Evolutionary conservation across 2,329 filamentous ascomycete species (phyloP), one percentile per base, ranked within the genome.

Genomic region (Clathrospora elynae): DNA sequence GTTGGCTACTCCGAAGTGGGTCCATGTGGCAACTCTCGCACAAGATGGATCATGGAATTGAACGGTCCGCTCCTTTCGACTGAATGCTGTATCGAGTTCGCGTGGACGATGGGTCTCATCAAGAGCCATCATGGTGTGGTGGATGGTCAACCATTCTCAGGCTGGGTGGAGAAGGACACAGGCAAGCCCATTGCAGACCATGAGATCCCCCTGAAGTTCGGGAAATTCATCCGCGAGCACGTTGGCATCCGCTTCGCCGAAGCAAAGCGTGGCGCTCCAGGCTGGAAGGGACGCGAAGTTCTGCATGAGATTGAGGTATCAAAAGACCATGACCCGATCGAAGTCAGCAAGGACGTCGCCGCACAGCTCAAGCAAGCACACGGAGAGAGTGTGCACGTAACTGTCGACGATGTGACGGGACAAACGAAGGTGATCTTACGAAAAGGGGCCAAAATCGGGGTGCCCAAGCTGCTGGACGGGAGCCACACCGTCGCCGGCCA

Each of bases 51-150:
- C 77, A 99, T 99, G 92, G 93, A 99, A 72, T 91, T 93, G 1
- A 85, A 91, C 57, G 93, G 93, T 67, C 83, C 96, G 66, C 99
- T 99, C 77, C n/a, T n/a, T n/a, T 97, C 93, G 6, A 83, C 99
- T 10, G 95, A 99, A 73, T 95, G 93, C 19, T 97, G 93, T 64
- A 86, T 99, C 48, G 93, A 99, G 74, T 99, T 99, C 93, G 91
- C 93, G 20, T 99, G 93, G 93, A 90, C 99, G 72, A 99, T 97
- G 92, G 93, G 93, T 66, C 84, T 97, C 47, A 97, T 99, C 78
- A 96, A 92, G 80, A 95, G 99, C 73, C 89, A 96, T 78, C 97
- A 97, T 60, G 93, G 93, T 12, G 85, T 86, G 20, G 83, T 99
- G 70, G 97, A 99, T 78, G 93, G 93, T 70, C 87, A 95, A 76